phyloP scores from a whole-genome alignment of 306 rosid genomes.

The Begonia peltatifolia region DNA sequence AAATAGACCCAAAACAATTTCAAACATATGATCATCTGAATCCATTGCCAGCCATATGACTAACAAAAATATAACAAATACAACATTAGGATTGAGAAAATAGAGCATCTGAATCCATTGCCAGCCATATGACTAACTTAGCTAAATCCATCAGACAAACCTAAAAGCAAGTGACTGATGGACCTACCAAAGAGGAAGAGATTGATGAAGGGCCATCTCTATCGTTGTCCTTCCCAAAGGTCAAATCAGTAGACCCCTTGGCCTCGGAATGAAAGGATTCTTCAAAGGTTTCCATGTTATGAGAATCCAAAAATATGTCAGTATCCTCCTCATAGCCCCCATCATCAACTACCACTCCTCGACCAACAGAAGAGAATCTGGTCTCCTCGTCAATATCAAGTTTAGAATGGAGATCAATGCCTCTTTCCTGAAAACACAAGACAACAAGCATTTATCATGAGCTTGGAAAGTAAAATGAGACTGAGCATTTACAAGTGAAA shows the following conservation, averaged over 20 bases:
- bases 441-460: background rate
- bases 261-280: conserved; percentile 24
- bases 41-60: no score
- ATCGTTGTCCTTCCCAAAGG: conserved; percentile 31
- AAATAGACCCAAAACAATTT: no score
- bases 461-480: background rate
- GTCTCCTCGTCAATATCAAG: conserved; percentile 86
- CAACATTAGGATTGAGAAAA: no score
- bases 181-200: conserved; percentile 42
- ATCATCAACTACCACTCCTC: conserved; percentile 63
- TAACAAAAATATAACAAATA: no score
- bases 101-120: no score
- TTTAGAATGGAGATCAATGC: conserved; percentile 28
- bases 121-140: no score
- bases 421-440: conserved; percentile 74
- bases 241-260: conserved; percentile 30
- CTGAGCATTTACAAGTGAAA: background rate
- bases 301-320: conserved; percentile 42
- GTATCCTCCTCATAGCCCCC: conserved; percentile 55
- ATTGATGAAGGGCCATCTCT: conserved; percentile 33
- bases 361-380: conserved; percentile 71
- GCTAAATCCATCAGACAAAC: no score
- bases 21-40: no score
- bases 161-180: conserved; percentile 1
- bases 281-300: conserved; percentile 66